phyloP scores from a whole-genome alignment of 139 green algal genomes.

The Chlorella sp. region DNA sequence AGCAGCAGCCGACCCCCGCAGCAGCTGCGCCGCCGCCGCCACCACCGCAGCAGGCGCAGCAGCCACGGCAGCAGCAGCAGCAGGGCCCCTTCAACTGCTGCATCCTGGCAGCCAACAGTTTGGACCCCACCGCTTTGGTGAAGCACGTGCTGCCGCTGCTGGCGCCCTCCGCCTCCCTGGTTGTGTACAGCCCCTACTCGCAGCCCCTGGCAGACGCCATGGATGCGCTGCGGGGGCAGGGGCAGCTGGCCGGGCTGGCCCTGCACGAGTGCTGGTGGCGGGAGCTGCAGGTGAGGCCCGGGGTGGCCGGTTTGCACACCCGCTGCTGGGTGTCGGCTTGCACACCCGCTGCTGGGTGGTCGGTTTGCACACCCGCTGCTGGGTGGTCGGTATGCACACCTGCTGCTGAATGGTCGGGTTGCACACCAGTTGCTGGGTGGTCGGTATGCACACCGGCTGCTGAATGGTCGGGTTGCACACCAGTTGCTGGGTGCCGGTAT shows the following conservation, averaged over 20 bases:
- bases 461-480: too few species aligned
- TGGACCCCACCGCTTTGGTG: conserved; percentile 62
- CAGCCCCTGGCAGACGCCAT: conserved; percentile 79
- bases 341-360: too few species aligned
- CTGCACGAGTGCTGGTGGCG: conserved; percentile 80
- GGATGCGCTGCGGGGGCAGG: conserved; percentile 31
- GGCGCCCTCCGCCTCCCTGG: conserved; percentile 76
- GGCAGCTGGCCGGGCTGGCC: conserved; percentile 40
- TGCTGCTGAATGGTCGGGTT: too few species aligned
- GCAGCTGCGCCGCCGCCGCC: neutral
- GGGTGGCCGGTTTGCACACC: too few species aligned
- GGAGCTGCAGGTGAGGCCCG: conserved; percentile 69
- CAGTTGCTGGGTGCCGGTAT: too few species aligned
- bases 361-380: too few species aligned
- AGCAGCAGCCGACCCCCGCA: neutral
- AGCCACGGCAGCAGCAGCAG: conserved; percentile 21
- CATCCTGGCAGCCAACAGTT: conserved; percentile 66
- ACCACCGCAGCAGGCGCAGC: neutral
- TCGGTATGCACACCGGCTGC: too few species aligned
- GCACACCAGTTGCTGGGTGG: too few species aligned
- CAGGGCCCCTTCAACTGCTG: conserved; percentile 65
- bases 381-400: too few species aligned
- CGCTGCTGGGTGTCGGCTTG: too few species aligned
- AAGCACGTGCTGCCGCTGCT: conserved; percentile 74
- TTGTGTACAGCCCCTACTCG: conserved; percentile 62